Evolutionary conservation across 2,329 filamentous ascomycete genomes (phyloP), one percentile per base, ranked within the genome.

Genomic region (Aspergillus versicolor): DNA sequence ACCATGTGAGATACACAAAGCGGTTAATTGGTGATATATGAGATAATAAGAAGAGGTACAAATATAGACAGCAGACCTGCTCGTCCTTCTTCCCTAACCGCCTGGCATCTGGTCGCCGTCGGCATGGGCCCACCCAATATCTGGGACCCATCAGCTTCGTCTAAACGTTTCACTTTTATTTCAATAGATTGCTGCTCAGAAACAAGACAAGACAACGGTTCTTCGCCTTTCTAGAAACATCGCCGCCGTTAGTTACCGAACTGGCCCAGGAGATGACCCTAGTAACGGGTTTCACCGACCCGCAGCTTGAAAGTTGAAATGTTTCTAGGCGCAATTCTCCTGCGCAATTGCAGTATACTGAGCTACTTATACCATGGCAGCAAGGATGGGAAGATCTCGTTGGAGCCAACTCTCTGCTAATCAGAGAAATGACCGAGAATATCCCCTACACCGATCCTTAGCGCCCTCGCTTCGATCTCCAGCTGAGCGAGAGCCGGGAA

Each of bases 161-260:
- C 46, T 46, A 32, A n/a, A 22, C 44, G 48, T 51, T 51, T 51
- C 48, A 51, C 22, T 15, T 22, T 19, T 42, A 40, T 50, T 21
- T 15, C 13, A 38, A 21, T 24, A 27, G 12, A 30, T 30, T 30
- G 8, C 11, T 24, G 32, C 32, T n/a, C 30, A 22, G 30, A 9
- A 49, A 38, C 46, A 49, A 17, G 21, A 24, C 46, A 42, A 41
- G 48, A 30, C 21, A 51, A 11, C 37, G 7, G 24, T 51, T 41
- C 38, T 51, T 27, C 9, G 37, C 17, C 5, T 17, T 27, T 51
- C 22, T 22, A 32, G n/a, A 38, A 47, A 37, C 22, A 4, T 46
- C 27, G 15, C 13, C 44, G 32, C 2, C 21, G 27, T n/a, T 46
- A 22, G 24, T 5, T 17, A 46, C 13, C 19, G 27, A 44, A 22